Evolutionary conservation across 805 yeast genomes (phyloP).

Genomic region (Barnettozyma sucrosica): DNA sequence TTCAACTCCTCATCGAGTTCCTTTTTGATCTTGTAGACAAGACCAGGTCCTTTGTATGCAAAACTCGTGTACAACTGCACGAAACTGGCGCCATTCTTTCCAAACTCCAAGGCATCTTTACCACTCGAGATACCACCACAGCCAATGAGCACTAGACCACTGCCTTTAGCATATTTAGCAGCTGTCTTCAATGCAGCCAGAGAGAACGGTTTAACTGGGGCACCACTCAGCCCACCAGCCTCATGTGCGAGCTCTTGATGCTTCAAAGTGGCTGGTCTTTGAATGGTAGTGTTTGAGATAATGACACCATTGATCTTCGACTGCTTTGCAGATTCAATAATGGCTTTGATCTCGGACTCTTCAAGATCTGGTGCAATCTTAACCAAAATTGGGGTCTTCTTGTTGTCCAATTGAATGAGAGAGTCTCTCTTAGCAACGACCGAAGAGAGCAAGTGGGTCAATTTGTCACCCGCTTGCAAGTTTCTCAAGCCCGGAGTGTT

Average conservation of each 20-base stretch:
- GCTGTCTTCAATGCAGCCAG: constrained; percentile 64
- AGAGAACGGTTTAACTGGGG: constrained; percentile 77
- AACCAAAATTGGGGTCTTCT: constrained; percentile 75
- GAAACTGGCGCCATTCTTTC: constrained; percentile 89
- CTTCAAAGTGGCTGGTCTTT: constrained; percentile 62
- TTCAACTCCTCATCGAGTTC: constrained; percentile 55
- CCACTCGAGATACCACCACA: constrained; percentile 94
- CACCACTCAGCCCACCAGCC: constrained; percentile 90
- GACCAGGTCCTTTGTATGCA: constrained; percentile 90
- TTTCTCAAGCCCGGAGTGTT: constrained; percentile 93
- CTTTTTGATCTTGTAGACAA: constrained; percentile 54
- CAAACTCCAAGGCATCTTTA: constrained; percentile 84
- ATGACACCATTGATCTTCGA: constrained; percentile 88
- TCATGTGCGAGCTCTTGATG: constrained; percentile 48
- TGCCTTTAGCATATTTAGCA: constrained; percentile 70
- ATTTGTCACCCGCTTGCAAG: constrained; percentile 70
- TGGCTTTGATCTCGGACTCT: constrained; percentile 72
- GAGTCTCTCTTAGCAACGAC: constrained; percentile 70
- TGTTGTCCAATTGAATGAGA: constrained; percentile 33
- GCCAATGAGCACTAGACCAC: constrained; percentile 73
- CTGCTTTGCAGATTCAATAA: constrained; percentile 71
- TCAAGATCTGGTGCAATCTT: constrained; percentile 92
- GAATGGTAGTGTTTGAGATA: constrained; percentile 86
- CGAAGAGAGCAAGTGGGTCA: constrained; percentile 57
- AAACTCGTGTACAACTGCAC: constrained; percentile 84